phyloP scores from a whole-genome alignment of 257 asterid species.

The Fraxinus quadrangulata region DNA sequence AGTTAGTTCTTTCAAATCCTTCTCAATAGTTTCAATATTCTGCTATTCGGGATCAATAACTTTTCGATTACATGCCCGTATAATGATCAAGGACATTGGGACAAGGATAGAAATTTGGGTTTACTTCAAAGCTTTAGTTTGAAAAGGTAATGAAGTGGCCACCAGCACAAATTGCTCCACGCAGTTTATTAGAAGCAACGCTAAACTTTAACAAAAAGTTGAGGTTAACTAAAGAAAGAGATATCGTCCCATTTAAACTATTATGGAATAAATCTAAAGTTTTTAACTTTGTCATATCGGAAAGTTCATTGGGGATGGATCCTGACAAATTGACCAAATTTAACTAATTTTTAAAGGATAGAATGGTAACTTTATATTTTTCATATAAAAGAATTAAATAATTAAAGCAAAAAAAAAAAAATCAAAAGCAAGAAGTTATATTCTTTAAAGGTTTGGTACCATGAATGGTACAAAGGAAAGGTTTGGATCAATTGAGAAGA shows the following conservation, averaged over 20 bases:
- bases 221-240: conserved; percentile 53
- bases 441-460: too few species aligned
- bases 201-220: conserved; percentile 57
- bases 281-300: conserved; percentile 66
- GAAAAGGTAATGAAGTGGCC: conserved; percentile 64
- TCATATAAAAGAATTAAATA: too few species aligned
- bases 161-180: conserved; percentile 58
- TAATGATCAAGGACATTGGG: conserved; percentile 32
- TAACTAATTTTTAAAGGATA: too few species aligned
- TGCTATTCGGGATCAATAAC: conserved; percentile 45
- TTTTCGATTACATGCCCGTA: conserved; percentile 37
- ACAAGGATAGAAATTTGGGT: conserved; percentile 57
- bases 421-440: too few species aligned
- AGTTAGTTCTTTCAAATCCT: conserved; percentile 45
- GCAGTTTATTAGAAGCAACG: conserved; percentile 64
- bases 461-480: too few species aligned
- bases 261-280: conserved; percentile 68
- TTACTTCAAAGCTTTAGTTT: conserved; percentile 70
- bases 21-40: conserved; percentile 26
- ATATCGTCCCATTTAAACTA: conserved; percentile 60
- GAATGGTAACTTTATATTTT: too few species aligned
- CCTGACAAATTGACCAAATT: conserved; percentile 45
- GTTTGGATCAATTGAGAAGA: too few species aligned
- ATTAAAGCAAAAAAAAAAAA: too few species aligned
- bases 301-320: conserved; percentile 56